Evolutionary conservation across 805 yeast species (phyloP).

Genomic region (Wickerhamiella sergipiensis): DNA sequence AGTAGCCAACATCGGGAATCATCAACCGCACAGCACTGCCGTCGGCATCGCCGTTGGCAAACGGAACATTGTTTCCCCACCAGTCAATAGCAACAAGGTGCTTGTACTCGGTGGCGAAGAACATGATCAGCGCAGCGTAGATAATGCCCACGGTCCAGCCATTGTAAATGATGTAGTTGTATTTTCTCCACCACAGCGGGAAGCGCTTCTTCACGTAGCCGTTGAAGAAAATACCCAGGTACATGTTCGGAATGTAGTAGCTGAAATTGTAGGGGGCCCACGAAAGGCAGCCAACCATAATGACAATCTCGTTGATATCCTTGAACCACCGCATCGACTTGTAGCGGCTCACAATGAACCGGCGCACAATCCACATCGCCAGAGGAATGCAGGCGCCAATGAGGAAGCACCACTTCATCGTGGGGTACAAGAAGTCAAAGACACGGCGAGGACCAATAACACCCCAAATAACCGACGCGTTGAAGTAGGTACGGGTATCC

Average conservation of each 20-base stretch:
- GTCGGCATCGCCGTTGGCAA: slow-evolving; percentile 4
- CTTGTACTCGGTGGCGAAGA: slow-evolving; percentile 34
- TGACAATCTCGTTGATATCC: slow-evolving; percentile 32
- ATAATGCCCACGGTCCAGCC: slow-evolving; percentile 55
- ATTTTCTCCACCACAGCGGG: slow-evolving; percentile 41
- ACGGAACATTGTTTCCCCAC: slow-evolving; percentile 46
- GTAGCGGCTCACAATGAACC: background rate
- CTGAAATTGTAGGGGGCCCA: slow-evolving; percentile 22
- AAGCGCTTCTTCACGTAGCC: slow-evolving; percentile 33
- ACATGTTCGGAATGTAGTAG: slow-evolving; percentile 13
- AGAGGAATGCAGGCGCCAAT: slow-evolving; percentile 31
- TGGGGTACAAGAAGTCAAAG: slow-evolving; percentile 41
- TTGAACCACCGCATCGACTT: slow-evolving; percentile 13
- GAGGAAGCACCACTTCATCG: slow-evolving; percentile 47
- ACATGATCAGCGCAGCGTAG: slow-evolving; percentile 41
- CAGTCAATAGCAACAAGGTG: slow-evolving; percentile 33
- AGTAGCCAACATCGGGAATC: slow-evolving; percentile 21
- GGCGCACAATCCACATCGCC: slow-evolving; percentile 11
- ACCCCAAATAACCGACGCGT: slow-evolving; percentile 44
- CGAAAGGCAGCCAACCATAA: slow-evolving; percentile 31
- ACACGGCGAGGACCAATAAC: slow-evolving; percentile 42
- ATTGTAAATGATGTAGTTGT: slow-evolving; percentile 37
- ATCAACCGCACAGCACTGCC: slow-evolving; percentile 6
- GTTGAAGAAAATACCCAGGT: slow-evolving; percentile 30
- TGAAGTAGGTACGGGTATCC: slow-evolving; percentile 28